Conservation (phyloP, 305 asterid genomes). For the Rubia tinctorum region DNA sequence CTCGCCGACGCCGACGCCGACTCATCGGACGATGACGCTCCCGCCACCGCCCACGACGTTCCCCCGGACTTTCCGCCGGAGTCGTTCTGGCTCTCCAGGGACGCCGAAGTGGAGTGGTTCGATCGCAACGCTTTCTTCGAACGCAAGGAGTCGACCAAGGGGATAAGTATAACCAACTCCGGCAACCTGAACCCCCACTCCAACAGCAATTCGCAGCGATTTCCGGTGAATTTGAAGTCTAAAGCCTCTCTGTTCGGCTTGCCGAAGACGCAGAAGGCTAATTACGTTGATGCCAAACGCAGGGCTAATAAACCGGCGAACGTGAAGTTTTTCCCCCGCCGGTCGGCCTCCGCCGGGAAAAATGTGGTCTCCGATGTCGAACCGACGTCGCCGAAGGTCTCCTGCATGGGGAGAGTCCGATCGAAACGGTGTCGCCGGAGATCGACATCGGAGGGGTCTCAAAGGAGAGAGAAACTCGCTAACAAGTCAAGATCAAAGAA, state of each 20-base stretch:
- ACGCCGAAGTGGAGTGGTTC: constrained; percentile 87
- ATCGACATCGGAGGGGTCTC: constrained; percentile 36
- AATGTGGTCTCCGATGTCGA: constrained; percentile 38
- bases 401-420: constrained; percentile 88
- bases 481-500: constrained; percentile 32
- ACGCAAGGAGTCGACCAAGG: constrained; percentile 70
- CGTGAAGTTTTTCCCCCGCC: constrained; percentile 55
- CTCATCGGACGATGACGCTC: neutral
- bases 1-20: constrained; percentile 26
- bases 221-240: constrained; percentile 35
- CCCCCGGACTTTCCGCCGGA: constrained; percentile 70
- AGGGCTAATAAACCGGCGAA: constrained; percentile 44
- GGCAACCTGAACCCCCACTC: constrained; percentile 25
- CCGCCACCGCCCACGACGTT: constrained; percentile 8
- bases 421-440: constrained; percentile 68
- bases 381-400: constrained; percentile 94
- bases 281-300: constrained; percentile 42
- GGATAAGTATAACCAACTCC: constrained; percentile 36
- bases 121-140: constrained; percentile 73
- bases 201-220: constrained; percentile 54
- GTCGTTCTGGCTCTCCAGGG: constrained; percentile 82
- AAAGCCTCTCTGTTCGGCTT: constrained; percentile 58
- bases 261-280: constrained; percentile 65
- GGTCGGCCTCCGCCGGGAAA: constrained; percentile 39
- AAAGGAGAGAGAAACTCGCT: constrained; percentile 25